phyloP scores from a whole-genome alignment of 176 grass and related monocot species.

The Hordeum vulgare region MorexV3_pseudomolecules_assembly NC_058521.1:30609292-30609791 shows the following conservation, averaged over 20 bases:
- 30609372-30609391: not conserved
- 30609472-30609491: not conserved
- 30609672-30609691: not conserved
- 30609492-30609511: not conserved
- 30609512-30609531: constrained; percentile 4
- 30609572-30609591: constrained; percentile 13
- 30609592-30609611: constrained; percentile 24
- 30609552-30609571: not conserved
- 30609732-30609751: not conserved
- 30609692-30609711: not conserved
- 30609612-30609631: not conserved
- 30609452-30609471: not conserved
- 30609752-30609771: not conserved
- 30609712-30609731: not conserved
- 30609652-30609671: not conserved
- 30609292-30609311: not conserved
- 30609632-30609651: not conserved
- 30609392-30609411: not conserved
- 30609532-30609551: not conserved
- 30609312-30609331: not conserved
- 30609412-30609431: not conserved
- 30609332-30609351: not conserved
- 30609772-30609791: not conserved
- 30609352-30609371: constrained; percentile 1
- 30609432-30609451: not conserved